Evolutionary conservation across 1,139 yeast species (phyloP), one percentile per base, ranked within the genome.

Genomic region (Schwanniomyces etchellsii): DNA sequence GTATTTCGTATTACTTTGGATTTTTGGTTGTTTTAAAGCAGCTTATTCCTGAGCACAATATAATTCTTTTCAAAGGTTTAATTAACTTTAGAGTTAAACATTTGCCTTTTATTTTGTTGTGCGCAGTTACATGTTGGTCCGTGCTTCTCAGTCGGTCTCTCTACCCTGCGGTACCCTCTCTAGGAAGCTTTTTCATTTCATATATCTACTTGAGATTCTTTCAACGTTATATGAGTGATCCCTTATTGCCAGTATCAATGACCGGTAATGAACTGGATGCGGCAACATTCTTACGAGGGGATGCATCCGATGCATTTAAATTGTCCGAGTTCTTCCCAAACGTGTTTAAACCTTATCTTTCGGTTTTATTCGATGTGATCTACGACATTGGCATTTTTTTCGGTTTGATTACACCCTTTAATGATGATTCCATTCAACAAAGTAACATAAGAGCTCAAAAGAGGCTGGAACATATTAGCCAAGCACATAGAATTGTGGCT

Each of bases 261-360:
- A 49, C 49, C 28, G 50, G 49, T 20, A 16, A 27, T 14, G 20
- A 25, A 10, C 55, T 47, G 14, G 37, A 38, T n/a, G 39, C 52
- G 16, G 36, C 42, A 16, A 33, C 48, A 2, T 53, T 64, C 15
- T 54, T 77, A 17, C 57, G 70, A 23, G 96, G 96, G 26, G 96
- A 88, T 53, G 95, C 96, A 0, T 81, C 94, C 1, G 96, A 88
- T 45, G 82, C 94, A 1, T 89, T 89, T 64, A 78, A 84, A 34
- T 64, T 88, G 41, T 78, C 81, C 25, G 83, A 84, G 44, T 85
- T 89, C 53, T 85, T 84, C 71, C 95, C 95, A 1, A 70, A 62
- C 24, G 47, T 66, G 2, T 36, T 70, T 3, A 70, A 77, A 35
- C 77, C 79, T 1, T 48, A 70, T 25, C 55, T 86, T 30, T 58